A percentile compares a stretch with the other conserved stretches of the same genome.
Evolutionary conservation across 2,329 filamentous ascomycete species (phyloP).

Genomic region (Fusarium graminum): DNA sequence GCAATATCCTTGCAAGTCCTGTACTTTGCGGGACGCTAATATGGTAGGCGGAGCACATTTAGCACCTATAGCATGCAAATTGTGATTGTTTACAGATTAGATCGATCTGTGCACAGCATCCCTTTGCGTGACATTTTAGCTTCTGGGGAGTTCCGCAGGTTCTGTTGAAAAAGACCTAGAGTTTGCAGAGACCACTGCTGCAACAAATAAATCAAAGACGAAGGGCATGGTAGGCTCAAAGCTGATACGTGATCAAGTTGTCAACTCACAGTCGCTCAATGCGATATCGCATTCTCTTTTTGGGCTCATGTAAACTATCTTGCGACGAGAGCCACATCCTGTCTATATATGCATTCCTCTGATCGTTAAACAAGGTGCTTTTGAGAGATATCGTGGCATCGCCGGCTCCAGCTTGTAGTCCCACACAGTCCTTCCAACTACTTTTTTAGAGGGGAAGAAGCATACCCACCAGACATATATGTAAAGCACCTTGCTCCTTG

Average conservation of each 20-base stretch:
- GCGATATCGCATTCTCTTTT: constrained; percentile 38
- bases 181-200: not conserved
- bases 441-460: constrained; percentile 25
- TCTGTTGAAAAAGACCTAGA: not conserved
- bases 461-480: constrained; percentile 26
- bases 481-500: constrained; percentile 33
- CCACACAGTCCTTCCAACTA: constrained; percentile 32
- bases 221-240: constrained; percentile 27
- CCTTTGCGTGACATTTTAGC: not conserved
- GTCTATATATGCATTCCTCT: constrained; percentile 39
- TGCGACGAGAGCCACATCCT: constrained; percentile 33
- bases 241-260: constrained; percentile 37
- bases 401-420: constrained; percentile 27
- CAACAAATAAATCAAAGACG: constrained; percentile 39
- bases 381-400: constrained; percentile 17
- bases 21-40: not conserved
- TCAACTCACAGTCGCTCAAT: constrained; percentile 32
- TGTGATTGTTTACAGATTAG: not conserved
- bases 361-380: constrained; percentile 25
- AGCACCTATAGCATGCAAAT: too few species aligned
- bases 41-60: not conserved
- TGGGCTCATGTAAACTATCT: constrained; percentile 36
- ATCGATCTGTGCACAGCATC: not conserved
- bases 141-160: not conserved
- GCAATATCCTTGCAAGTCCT: too few species aligned